Percentiles rank a stretch among this genome's conserved stretches.
phyloP scores from a whole-genome alignment of 805 yeast genomes.

The Cyberlindnera xylosilytica region DNA sequence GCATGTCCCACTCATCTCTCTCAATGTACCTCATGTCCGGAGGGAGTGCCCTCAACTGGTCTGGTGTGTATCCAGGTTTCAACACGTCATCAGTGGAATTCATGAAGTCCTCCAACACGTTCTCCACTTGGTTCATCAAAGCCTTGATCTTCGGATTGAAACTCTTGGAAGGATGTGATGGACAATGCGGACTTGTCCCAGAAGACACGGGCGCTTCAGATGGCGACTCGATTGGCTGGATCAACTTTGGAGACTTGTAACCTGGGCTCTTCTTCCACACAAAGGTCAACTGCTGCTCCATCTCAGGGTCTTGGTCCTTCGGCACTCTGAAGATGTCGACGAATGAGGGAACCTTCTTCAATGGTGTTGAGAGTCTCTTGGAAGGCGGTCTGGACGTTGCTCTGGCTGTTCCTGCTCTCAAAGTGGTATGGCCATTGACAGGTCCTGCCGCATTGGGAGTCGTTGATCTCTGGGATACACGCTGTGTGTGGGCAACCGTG shows the following conservation, averaged over 20 bases:
- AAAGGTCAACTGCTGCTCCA: background rate
- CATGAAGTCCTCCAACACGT: conserved; percentile 7
- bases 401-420: conserved; percentile 10
- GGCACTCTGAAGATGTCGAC: conserved; percentile 6
- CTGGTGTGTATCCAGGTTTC: background rate
- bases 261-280: conserved; percentile 11
- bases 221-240: conserved; percentile 1
- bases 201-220: too few species aligned
- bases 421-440: background rate
- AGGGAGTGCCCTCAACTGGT: conserved; percentile 4
- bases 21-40: background rate
- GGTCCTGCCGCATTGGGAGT: background rate
- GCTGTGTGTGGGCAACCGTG: conserved; percentile 6
- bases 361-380: conserved; percentile 1
- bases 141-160: background rate
- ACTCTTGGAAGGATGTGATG: too few species aligned
- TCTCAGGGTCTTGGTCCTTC: background rate
- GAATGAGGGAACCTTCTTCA: conserved; percentile 11
- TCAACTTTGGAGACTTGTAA: conserved; percentile 17
- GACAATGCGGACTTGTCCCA: too few species aligned
- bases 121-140: conserved; percentile 8
- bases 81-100: background rate
- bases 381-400: conserved; percentile 9
- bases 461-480: too few species aligned
- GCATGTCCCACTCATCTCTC: conserved; percentile 9